These are phyloP conservation scores for Trypanosoma brucei DNA, from an alignment of 208 protist genomes.

Conservation along the genomic window DNA sequence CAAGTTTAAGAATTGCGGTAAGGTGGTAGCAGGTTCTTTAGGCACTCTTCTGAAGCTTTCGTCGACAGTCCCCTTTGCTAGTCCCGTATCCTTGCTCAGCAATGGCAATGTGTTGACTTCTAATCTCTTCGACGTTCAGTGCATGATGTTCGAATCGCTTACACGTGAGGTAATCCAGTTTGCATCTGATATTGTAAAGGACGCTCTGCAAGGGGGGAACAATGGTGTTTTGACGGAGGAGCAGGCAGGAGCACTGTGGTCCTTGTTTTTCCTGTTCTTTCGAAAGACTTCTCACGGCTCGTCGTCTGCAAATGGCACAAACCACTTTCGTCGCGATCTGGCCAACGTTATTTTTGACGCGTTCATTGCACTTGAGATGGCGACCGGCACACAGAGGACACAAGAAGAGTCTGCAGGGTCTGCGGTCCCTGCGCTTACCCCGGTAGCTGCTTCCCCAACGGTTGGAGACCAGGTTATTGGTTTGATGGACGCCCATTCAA, in stretches of 20 bases:
- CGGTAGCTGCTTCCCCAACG: not conserved
- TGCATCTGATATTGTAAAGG: not conserved
- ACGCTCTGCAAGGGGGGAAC: not conserved
- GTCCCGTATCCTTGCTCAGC: not conserved
- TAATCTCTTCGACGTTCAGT: conserved; percentile 20
- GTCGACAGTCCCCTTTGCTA: not conserved
- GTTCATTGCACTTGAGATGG: not conserved
- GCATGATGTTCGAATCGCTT: conserved; percentile 10
- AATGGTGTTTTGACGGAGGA: conserved; percentile 11
- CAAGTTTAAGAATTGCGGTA: conserved; percentile 4
- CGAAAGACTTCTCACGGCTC: conserved; percentile 2
- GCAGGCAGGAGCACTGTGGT: conserved; percentile 1
- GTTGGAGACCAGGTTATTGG: no score
- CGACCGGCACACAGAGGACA: not conserved
- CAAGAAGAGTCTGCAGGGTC: not conserved
- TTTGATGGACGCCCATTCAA: no score
- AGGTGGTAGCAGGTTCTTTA: conserved; percentile 1
- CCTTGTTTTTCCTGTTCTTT: conserved; percentile 14
- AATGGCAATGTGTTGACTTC: conserved; percentile 12
- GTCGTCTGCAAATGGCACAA: not conserved
- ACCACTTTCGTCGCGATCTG: conserved; percentile 19
- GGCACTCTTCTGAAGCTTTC: conserved; percentile 7
- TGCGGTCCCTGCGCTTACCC: not conserved
- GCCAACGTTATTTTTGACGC: conserved; percentile 1
- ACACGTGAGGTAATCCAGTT: conserved; percentile 12